A percentile compares a stretch with the other conserved stretches of the same genome.
These are phyloP conservation scores for Ichthyophthirius multifiliis DNA, from an alignment of 169 alveolate genomes.

Conservation along the genomic window DNA sequence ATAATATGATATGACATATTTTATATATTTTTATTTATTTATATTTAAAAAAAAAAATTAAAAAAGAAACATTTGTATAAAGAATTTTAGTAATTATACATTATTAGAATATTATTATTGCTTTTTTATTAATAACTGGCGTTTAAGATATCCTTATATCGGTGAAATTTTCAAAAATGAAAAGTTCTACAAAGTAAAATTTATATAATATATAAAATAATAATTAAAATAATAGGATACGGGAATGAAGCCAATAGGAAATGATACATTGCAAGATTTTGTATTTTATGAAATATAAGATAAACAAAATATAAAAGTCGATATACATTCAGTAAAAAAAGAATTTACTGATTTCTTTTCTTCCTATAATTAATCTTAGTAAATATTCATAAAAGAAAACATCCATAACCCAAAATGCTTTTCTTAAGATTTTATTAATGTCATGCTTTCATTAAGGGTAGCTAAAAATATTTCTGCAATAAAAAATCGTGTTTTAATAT, in stretches of 20 bases:
- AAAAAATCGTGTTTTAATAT: background rate
- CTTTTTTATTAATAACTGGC: background rate
- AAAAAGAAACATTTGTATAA: background rate
- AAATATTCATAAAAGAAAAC: background rate
- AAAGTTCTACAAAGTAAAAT: background rate
- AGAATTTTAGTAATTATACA: background rate
- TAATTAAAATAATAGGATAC: background rate
- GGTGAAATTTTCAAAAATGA: constrained; percentile 8
- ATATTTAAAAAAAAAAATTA: too few relatives aligned
- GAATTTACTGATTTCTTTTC: constrained; percentile 4
- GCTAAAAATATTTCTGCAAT: background rate
- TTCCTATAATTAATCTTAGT: background rate
- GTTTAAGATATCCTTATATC: background rate
- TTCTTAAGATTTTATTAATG: background rate
- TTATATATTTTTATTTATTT: too few relatives aligned
- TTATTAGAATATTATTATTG: background rate
- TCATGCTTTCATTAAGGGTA: background rate
- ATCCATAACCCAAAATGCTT: background rate
- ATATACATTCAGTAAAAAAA: background rate
- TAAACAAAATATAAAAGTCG: background rate
- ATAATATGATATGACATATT: too few relatives aligned
- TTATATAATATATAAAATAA: background rate
- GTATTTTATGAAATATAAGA: background rate
- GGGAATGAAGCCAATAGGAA: background rate
- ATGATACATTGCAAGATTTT: background rate